phyloP scores from a whole-genome alignment of 352 stramenopile species.

The Phytophthora vignae region DNA sequence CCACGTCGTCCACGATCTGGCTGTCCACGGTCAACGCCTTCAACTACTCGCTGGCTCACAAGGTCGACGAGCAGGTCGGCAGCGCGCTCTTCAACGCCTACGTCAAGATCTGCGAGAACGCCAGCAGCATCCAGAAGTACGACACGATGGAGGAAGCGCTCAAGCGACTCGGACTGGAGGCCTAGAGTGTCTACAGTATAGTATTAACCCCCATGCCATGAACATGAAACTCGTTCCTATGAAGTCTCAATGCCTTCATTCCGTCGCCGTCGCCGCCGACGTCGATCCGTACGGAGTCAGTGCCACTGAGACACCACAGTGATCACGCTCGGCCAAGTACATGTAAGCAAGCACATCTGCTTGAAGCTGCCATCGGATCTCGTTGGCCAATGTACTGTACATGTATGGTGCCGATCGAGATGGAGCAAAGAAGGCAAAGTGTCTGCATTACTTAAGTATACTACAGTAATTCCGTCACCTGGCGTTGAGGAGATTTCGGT shows the following conservation, averaged over 20 bases:
- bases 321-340: not conserved
- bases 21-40: slow-evolving; percentile 56
- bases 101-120: slow-evolving; percentile 62
- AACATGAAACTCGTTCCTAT: not conserved
- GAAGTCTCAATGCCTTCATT: not conserved
- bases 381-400: not conserved
- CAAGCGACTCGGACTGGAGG: slow-evolving; percentile 33
- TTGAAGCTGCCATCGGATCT: not conserved
- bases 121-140: slow-evolving; percentile 46
- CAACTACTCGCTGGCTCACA: slow-evolving; percentile 73
- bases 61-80: slow-evolving; percentile 49
- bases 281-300: no score
- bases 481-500: not conserved
- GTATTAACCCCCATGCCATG: slow-evolving; percentile 1
- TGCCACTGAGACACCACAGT: not conserved
- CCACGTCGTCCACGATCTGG: slow-evolving; percentile 59
- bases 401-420: no score
- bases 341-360: not conserved
- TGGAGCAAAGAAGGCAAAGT: no score
- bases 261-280: not conserved
- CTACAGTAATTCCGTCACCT: not conserved
- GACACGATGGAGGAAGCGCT: slow-evolving; percentile 58
- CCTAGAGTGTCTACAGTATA: slow-evolving; percentile 11
- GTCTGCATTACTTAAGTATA: no score
- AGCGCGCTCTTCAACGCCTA: slow-evolving; percentile 62